Percentiles rank a stretch among this genome's conserved stretches.
These are phyloP conservation scores for Quercus alba DNA, from an alignment of 306 rosid genomes.

Conservation along the genomic window DNA sequence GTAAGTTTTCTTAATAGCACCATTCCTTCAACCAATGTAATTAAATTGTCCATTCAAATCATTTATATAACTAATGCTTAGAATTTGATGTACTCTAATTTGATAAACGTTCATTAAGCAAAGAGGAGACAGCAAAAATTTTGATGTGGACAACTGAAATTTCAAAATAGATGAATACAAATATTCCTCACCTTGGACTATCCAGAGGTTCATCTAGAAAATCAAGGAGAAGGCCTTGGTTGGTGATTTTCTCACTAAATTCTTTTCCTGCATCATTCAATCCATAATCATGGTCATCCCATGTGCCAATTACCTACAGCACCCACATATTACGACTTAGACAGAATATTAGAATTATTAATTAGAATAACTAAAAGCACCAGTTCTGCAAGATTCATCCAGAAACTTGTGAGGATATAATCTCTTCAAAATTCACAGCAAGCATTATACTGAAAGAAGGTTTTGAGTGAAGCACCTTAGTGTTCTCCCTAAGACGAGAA, in stretches of 20 bases:
- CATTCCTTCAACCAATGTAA: neutral
- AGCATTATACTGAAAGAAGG: slow-evolving; percentile 10
- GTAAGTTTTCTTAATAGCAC: slow-evolving; percentile 18
- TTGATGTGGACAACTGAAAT: neutral
- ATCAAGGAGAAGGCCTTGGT: slow-evolving; percentile 80
- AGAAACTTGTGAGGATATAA: slow-evolving; percentile 3
- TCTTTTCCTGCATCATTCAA: slow-evolving; percentile 82
- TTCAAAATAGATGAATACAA: neutral
- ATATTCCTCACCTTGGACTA: slow-evolving; percentile 58
- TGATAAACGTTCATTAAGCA: neutral
- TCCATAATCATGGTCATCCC: slow-evolving; percentile 96
- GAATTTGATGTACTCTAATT: neutral
- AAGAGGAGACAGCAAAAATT: neutral
- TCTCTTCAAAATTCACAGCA: slow-evolving; percentile 7
- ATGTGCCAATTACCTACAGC: slow-evolving; percentile 72
- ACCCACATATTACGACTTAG: slow-evolving; percentile 27
- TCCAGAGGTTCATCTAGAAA: slow-evolving; percentile 74
- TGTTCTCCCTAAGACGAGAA: slow-evolving; percentile 43
- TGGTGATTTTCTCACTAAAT: slow-evolving; percentile 45
- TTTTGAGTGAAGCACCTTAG: slow-evolving; percentile 43
- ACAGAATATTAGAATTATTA: slow-evolving; percentile 1
- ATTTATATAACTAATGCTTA: neutral
- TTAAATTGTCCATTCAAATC: neutral
- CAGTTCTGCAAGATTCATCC: slow-evolving; percentile 2
- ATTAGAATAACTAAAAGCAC: neutral